Conservation (phyloP, 208 protist species). For the Leishmania amazonensis region DNA sequence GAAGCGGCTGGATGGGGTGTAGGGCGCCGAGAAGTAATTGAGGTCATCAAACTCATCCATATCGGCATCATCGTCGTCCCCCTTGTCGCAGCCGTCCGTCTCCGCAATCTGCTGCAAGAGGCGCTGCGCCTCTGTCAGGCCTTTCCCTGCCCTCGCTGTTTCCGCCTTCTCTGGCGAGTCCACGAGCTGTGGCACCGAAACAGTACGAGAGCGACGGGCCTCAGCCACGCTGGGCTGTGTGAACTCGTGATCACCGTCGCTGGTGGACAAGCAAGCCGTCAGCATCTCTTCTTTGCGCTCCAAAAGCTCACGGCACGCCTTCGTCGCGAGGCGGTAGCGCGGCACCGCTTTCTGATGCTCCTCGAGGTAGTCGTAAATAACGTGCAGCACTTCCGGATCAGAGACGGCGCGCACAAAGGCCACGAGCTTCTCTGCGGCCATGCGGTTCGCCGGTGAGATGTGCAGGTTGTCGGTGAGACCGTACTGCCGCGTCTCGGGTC, state of each 20-base stretch:
- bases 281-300: slow-evolving; percentile 33
- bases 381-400: slow-evolving; percentile 48
- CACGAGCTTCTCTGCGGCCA: slow-evolving; percentile 27
- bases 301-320: slow-evolving; percentile 36
- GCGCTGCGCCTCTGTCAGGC: slow-evolving; percentile 4
- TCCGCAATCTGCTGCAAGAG: slow-evolving; percentile 2
- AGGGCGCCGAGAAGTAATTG: slow-evolving; percentile 37
- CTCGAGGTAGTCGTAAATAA: slow-evolving; percentile 45
- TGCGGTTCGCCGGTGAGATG: slow-evolving; percentile 1
- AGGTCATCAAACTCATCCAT: slow-evolving; percentile 65
- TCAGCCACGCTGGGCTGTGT: background rate
- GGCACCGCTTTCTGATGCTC: slow-evolving; percentile 18
- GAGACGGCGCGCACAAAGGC: slow-evolving; percentile 39
- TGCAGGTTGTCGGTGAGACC: background rate
- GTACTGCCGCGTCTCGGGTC: slow-evolving; percentile 8
- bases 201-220: background rate
- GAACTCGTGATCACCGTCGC: no score
- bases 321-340: slow-evolving; percentile 10
- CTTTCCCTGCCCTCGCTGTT: background rate
- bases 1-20: slow-evolving; percentile 34
- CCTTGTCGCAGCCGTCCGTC: slow-evolving; percentile 4
- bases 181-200: slow-evolving; percentile 1
- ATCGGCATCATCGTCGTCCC: slow-evolving; percentile 7
- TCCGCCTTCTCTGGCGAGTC: background rate
- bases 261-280: background rate